Base-by-base conservation (phyloP, 2,329 filamentous ascomycete species). In the Fusarium sambucinum region DNA sequence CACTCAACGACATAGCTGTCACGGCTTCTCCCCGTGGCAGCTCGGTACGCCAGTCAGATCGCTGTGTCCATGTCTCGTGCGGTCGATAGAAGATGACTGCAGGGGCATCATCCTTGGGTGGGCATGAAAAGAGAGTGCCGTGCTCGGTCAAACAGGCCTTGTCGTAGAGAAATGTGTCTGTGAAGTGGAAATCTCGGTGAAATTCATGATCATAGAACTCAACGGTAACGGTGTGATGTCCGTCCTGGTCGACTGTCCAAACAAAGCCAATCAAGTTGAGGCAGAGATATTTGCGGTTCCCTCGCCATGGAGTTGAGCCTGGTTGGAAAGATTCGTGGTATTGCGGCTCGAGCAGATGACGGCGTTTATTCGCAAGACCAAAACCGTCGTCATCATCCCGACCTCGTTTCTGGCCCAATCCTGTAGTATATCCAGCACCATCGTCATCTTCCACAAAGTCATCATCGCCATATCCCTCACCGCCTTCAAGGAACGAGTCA, bases 121-220 rank as follows among this genome's bases (percentile, higher is more conserved):
- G 92, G 63, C 92, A 95, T 1, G 94, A 92, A 76, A 97, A 97
- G 1, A 97, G 85, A 1, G 93, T 86, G 17, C 96, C 95, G 57
- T 92, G 90, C 59, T 96, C 92, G 72, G 92, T 90, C 59, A 99
- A 84, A 74, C 95, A 98, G 21, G 96, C 95, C 79, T 97, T 97
- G 80, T 99, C 96, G 79, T 98, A 98, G 6, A 94, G 85, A 76
- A 94, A 97, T 1, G 94, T 95, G 77, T 99, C 96, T 14, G 94
- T 98, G 77, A 99, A 98, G 81, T 98, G 96, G 74, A 97, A 97
- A 77, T 98, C 94, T 47, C 95, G 88, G 77, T 97, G 92, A 61
- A 92, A 90, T 71, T 97, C 94, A 60, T 94, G 91, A 78, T 99
- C 96, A 77, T 98, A 97, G 77, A 99, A 99, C 74, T 98, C 96